phyloP scores from a whole-genome alignment of 1,139 yeast species.

The Candida sp. region DNA sequence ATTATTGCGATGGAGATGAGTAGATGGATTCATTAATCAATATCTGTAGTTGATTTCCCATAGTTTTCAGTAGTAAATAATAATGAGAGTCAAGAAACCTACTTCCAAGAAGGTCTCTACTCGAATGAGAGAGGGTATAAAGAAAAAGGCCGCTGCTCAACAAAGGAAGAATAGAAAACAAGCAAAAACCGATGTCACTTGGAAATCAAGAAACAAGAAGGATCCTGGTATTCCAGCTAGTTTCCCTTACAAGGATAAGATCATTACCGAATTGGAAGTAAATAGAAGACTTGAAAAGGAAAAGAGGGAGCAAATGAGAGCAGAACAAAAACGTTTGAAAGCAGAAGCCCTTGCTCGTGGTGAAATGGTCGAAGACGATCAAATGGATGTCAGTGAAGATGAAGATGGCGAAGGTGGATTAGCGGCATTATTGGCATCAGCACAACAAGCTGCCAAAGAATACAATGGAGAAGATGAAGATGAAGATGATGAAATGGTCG shows the following conservation, averaged over 20 bases:
- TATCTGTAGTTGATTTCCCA: too few species aligned
- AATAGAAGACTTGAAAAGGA: conserved; percentile 61
- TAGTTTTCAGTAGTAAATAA: conserved; percentile 3
- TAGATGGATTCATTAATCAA: too few species aligned
- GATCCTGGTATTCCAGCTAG: conserved; percentile 95
- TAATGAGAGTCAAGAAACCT: conserved; percentile 61
- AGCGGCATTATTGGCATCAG: conserved; percentile 85
- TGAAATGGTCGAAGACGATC: conserved; percentile 33
- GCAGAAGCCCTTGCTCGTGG: conserved; percentile 46
- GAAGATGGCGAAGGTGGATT: conserved; percentile 57
- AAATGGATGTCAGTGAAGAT: conserved; percentile 34
- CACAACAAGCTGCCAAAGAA: conserved; percentile 78
- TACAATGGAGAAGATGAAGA: conserved; percentile 55
- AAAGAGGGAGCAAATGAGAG: conserved; percentile 49
- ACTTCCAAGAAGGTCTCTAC: conserved; percentile 85
- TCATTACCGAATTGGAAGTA: conserved; percentile 78
- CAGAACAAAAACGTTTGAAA: conserved; percentile 44
- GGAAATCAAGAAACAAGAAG: conserved; percentile 82
- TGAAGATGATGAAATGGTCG: conserved; percentile 40
- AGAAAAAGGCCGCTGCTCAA: conserved; percentile 93
- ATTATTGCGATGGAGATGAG: conserved; percentile 3
- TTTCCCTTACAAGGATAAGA: conserved; percentile 89
- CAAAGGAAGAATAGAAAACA: conserved; percentile 77
- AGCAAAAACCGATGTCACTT: conserved; percentile 86
- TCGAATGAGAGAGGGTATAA: conserved; percentile 92